These are phyloP conservation scores for Daldinia sp. DNA, from an alignment of 2,329 filamentous ascomycete genomes.

Conservation along the genomic window DNA sequence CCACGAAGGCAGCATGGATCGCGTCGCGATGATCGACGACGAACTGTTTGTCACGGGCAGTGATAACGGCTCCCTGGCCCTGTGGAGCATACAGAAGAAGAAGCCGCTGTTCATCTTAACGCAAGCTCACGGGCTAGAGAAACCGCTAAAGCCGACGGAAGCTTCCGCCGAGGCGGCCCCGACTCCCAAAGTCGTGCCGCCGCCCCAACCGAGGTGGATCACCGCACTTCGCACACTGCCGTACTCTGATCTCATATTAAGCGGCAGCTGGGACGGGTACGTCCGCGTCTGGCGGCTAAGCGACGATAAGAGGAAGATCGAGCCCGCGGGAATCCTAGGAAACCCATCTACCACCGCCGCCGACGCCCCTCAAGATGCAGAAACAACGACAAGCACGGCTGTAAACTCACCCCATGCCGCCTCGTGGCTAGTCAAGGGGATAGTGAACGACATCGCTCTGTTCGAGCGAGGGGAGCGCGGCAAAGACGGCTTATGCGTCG, in stretches of 20 bases:
- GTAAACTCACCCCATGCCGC: constrained; percentile 32
- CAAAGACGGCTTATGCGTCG: constrained; percentile 81
- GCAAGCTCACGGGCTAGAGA: constrained; percentile 87
- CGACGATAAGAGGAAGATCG: constrained; percentile 83
- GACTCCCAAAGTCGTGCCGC: constrained; percentile 68
- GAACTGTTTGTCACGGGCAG: constrained; percentile 92
- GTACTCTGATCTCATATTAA: constrained; percentile 90
- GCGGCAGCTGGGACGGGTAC: constrained; percentile 93
- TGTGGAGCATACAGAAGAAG: constrained; percentile 92
- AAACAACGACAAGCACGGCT: constrained; percentile 43
- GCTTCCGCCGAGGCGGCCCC: constrained; percentile 79
- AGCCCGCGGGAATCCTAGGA: constrained; percentile 76
- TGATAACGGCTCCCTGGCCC: constrained; percentile 86
- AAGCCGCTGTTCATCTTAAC: constrained; percentile 86
- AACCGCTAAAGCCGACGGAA: constrained; percentile 73
- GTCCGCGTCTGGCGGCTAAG: constrained; percentile 87
- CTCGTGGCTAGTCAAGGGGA: constrained; percentile 68
- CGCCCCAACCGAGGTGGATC: constrained; percentile 84
- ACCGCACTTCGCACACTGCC: constrained; percentile 89
- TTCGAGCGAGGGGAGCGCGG: constrained; percentile 86
- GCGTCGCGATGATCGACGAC: constrained; percentile 89
- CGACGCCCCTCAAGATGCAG: constrained; percentile 40
- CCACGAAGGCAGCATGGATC: constrained; percentile 89
- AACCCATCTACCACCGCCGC: constrained; percentile 42
- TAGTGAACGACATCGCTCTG: constrained; percentile 89